phyloP scores from a whole-genome alignment of 2,329 filamentous ascomycete genomes.

The Metarhizium robertsii region DNA sequence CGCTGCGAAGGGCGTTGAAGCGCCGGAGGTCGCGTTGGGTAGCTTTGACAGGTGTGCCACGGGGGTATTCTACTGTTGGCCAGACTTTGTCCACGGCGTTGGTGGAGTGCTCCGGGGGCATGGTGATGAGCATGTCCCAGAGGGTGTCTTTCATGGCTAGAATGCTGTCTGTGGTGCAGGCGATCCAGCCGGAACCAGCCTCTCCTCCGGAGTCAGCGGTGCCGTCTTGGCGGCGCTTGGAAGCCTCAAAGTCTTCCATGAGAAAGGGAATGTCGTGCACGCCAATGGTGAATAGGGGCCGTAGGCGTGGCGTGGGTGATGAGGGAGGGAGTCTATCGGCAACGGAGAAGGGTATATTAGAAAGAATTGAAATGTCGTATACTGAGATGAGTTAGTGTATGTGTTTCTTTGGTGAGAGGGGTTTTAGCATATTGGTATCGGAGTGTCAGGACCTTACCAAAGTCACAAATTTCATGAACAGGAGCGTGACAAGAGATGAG shows the following conservation, averaged over 20 bases:
- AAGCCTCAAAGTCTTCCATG: conserved; percentile 46
- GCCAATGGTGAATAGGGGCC: conserved; percentile 85
- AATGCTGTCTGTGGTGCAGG: conserved; percentile 92
- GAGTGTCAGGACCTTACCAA: conserved; percentile 48
- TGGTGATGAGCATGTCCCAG: conserved; percentile 81
- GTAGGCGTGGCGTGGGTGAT: conserved; percentile 55
- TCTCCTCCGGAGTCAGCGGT: conserved; percentile 34
- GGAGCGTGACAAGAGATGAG: conserved; percentile 79
- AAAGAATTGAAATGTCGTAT: conserved; percentile 87
- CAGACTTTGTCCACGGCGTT: conserved; percentile 55
- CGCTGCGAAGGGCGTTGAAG: conserved; percentile 59
- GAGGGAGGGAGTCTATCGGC: conserved; percentile 57
- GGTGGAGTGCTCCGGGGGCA: conserved; percentile 55
- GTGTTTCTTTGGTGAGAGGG: conserved; percentile 6
- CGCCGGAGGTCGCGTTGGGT: conserved; percentile 84
- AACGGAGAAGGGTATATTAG: conserved; percentile 72
- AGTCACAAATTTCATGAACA: conserved; percentile 78
- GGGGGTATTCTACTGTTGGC: conserved; percentile 63
- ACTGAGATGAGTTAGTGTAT: conserved; percentile 42
- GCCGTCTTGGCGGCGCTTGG: conserved; percentile 27
- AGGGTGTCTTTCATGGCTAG: conserved; percentile 76
- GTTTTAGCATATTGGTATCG: conserved; percentile 4
- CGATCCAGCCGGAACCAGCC: conserved; percentile 67
- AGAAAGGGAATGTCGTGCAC: conserved; percentile 86
- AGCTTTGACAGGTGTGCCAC: conserved; percentile 62